Base-by-base conservation (phyloP, 139 green algal species). In the Desmodesmus armatus region DNA sequence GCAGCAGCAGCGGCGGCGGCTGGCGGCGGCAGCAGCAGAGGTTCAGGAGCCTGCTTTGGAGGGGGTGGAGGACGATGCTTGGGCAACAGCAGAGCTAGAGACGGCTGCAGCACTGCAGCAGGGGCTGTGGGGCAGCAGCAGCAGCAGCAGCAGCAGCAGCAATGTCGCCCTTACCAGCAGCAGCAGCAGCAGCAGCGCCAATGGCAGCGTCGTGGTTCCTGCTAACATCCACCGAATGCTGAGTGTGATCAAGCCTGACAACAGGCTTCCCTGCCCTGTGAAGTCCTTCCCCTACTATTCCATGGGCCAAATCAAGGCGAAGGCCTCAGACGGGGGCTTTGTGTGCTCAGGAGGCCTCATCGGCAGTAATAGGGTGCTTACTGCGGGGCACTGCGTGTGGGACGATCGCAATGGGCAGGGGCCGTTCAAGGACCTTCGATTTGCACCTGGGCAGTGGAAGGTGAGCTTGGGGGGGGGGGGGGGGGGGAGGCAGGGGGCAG, bases 301-400 rank as follows among this genome's bases (percentile, higher is more conserved):
- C 13, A 39, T 87, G 55, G 82, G 82, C 15, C 82, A 87, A 43
- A 74, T 87, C 40, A 77, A 11, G 17, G 82, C 71, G 15, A 66
- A 58, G 27, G 71, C 82, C 7, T 25, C 21, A 5, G 82, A 87
- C 35, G 82, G 82, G 3, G 58, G 41, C 41, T 87, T 82, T 41
- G 25, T 87, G 39, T 91, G 87, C 65, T 75, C 73, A 2, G 87
- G 83, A 9, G 79, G 65, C n/a, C 79, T 91, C 27, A 80, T 91
- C 17, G 75, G 39, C 2, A 62, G 78, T 1, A 80, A 85, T 41
- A 53, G 83, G 25, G 83, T 91, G 17, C 53, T 91, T 6, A 91
- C 87, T 3, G 87, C 87, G 1, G 87, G 79, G 21, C 87, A 91
- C 69, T 91, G 87, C 66, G 73, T 91, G 1, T 91, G 83, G 83